A percentile compares a stretch with the other conserved stretches of the same genome.
phyloP scores from a whole-genome alignment of 2,329 filamentous ascomycete genomes.

The Hymenoscyphus repandus region DNA sequence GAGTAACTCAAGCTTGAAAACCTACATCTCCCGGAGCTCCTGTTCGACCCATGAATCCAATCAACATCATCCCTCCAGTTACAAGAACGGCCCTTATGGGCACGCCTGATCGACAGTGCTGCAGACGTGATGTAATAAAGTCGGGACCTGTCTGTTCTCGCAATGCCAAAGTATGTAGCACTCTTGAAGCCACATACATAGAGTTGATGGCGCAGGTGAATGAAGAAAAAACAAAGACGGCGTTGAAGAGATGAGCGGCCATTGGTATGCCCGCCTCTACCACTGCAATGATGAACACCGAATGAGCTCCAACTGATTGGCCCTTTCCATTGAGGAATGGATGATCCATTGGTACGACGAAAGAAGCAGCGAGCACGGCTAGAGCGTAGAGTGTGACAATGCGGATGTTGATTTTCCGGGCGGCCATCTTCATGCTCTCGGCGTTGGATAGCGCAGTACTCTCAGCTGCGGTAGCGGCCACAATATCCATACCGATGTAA shows the following conservation, averaged over 20 bases:
- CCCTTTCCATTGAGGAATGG: constrained; percentile 37
- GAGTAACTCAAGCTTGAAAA: background rate
- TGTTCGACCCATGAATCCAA: constrained; percentile 36
- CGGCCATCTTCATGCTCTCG: constrained; percentile 38
- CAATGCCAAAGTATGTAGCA: constrained; percentile 35
- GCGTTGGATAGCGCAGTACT: constrained; percentile 32
- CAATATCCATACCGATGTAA: constrained; percentile 37
- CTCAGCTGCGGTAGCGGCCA: constrained; percentile 36
- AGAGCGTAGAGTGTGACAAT: constrained; percentile 30
- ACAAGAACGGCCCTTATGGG: constrained; percentile 36
- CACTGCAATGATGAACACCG: constrained; percentile 36
- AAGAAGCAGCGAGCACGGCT: constrained; percentile 27
- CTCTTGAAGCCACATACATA: constrained; percentile 35
- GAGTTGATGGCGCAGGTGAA: constrained; percentile 36
- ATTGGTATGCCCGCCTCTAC: constrained; percentile 35
- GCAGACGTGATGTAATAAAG: constrained; percentile 35
- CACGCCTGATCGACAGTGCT: constrained; percentile 35
- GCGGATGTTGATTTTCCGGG: constrained; percentile 36
- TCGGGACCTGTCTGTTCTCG: constrained; percentile 36
- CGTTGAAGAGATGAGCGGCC: constrained; percentile 36
- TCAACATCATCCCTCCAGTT: constrained; percentile 35
- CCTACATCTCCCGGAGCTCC: constrained; percentile 34
- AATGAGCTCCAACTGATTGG: constrained; percentile 33
- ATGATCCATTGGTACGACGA: constrained; percentile 35
- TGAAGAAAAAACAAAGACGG: constrained; percentile 35